Percentiles rank a stretch among this genome's conserved stretches.
Evolutionary conservation across 805 yeast genomes (phyloP).

Genomic region (Yamadazyma insecticola): DNA sequence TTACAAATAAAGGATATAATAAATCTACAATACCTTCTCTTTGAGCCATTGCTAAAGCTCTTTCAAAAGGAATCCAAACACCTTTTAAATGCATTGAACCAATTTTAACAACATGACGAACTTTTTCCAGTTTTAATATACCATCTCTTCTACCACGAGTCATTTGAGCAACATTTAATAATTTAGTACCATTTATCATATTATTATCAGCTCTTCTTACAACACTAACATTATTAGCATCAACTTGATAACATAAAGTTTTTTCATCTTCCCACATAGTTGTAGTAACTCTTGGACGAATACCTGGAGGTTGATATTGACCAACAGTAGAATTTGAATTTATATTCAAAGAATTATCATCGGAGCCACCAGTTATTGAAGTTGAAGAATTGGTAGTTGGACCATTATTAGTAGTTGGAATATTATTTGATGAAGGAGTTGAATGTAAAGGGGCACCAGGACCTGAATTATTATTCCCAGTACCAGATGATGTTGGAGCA

Average conservation of each 20-base stretch:
- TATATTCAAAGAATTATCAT: conserved; percentile 1
- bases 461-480: too few relatives aligned
- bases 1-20: conserved; percentile 65
- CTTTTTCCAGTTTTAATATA: conserved; percentile 69
- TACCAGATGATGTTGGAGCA: conserved; percentile 2
- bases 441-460: too few relatives aligned
- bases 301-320: conserved; percentile 43
- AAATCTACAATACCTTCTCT: conserved; percentile 68
- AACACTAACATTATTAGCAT: conserved; percentile 74
- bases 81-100: conserved; percentile 89
- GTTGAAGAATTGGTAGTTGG: conserved; percentile 11
- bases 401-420: conserved; percentile 11
- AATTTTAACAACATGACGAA: conserved; percentile 75
- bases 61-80: conserved; percentile 84
- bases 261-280: conserved; percentile 92
- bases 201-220: conserved; percentile 82
- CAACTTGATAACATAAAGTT: conserved; percentile 80
- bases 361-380: conserved; percentile 1
- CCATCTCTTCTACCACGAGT: conserved; percentile 87
- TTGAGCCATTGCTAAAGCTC: conserved; percentile 79
- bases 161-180: conserved; percentile 80
- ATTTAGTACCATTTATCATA: conserved; percentile 82
- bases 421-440: too few relatives aligned
- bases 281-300: conserved; percentile 66
- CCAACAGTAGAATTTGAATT: conserved; percentile 28